Percentiles rank a stretch among this genome's conserved stretches.
phyloP scores from a whole-genome alignment of 2,329 filamentous ascomycete genomes.

The Cordyceps pruinosa region DNA sequence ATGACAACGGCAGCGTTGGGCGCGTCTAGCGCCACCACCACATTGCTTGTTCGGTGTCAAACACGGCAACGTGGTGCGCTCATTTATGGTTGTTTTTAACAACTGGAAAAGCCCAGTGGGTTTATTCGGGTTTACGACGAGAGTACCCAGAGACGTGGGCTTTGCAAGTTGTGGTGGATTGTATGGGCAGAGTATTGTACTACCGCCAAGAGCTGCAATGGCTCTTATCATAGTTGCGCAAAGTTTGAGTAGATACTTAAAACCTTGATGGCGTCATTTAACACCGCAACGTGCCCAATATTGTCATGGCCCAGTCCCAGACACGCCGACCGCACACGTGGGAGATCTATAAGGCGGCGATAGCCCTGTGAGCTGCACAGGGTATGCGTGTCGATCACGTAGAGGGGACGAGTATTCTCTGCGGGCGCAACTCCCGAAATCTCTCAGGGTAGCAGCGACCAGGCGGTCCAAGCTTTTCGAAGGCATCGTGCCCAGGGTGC shows the following conservation, averaged over 20 bases:
- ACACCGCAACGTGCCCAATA: background rate
- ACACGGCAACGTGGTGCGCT: too few relatives aligned
- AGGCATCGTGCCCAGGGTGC: background rate
- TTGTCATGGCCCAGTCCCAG: background rate
- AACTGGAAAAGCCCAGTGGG: too few relatives aligned
- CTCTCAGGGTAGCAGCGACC: background rate
- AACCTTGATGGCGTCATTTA: background rate
- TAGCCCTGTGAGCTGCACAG: background rate
- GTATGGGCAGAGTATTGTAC: too few relatives aligned
- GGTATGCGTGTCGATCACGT: background rate
- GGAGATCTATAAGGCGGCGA: background rate
- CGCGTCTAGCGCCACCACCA: too few relatives aligned
- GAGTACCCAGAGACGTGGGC: too few relatives aligned
- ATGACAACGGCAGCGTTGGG: too few relatives aligned
- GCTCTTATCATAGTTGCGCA: background rate
- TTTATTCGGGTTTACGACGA: too few relatives aligned
- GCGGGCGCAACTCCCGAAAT: background rate
- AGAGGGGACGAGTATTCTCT: background rate
- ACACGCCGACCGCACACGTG: background rate
- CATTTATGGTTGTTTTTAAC: too few relatives aligned
- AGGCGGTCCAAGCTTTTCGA: background rate
- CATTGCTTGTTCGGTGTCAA: too few relatives aligned
- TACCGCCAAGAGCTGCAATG: too few relatives aligned
- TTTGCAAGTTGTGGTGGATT: too few relatives aligned
- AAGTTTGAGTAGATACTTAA: background rate